Percentiles rank a stretch among this genome's conserved stretches.
Conservation (phyloP, 2,329 filamentous ascomycete species). For the Tympanopsis confertula region DNA sequence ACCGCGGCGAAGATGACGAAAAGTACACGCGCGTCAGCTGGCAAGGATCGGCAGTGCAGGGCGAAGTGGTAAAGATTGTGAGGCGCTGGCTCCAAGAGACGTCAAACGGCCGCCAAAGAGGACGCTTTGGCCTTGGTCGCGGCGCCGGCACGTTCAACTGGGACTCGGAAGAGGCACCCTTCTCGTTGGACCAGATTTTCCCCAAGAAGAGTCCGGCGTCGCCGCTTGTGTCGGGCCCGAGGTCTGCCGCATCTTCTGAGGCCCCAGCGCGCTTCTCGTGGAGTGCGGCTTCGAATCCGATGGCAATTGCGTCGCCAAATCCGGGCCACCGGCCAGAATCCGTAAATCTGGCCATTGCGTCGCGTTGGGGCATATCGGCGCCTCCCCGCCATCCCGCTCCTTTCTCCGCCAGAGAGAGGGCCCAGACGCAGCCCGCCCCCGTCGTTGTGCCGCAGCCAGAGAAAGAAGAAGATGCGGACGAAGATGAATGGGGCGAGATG, state of each 20-base stretch:
- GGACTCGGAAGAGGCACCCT: conserved; percentile 38
- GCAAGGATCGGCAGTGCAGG: conserved; percentile 38
- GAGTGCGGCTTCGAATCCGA: too few species aligned
- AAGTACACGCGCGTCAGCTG: conserved; percentile 48
- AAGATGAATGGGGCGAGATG: conserved; percentile 23
- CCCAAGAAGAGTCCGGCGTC: conserved; percentile 16
- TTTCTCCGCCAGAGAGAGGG: too few species aligned
- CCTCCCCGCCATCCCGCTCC: too few species aligned
- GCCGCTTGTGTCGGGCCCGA: conserved; percentile 8
- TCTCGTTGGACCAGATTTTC: conserved; percentile 35
- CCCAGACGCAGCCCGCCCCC: background rate
- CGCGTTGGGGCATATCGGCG: background rate
- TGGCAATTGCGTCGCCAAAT: too few species aligned
- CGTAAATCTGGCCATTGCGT: background rate
- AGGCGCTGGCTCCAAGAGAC: conserved; percentile 57
- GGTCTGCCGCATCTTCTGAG: background rate
- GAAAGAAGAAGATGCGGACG: conserved; percentile 8
- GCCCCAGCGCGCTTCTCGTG: conserved; percentile 1
- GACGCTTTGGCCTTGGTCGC: conserved; percentile 22
- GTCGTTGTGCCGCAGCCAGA: background rate
- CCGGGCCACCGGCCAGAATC: conserved; percentile 1
- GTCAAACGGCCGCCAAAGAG: conserved; percentile 31
- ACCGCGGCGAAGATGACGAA: conserved; percentile 39
- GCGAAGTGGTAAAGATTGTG: conserved; percentile 44
- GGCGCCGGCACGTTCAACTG: conserved; percentile 46